phyloP scores from a whole-genome alignment of 148 eudicot species.

The Vaccinium myrtillus region DNA sequence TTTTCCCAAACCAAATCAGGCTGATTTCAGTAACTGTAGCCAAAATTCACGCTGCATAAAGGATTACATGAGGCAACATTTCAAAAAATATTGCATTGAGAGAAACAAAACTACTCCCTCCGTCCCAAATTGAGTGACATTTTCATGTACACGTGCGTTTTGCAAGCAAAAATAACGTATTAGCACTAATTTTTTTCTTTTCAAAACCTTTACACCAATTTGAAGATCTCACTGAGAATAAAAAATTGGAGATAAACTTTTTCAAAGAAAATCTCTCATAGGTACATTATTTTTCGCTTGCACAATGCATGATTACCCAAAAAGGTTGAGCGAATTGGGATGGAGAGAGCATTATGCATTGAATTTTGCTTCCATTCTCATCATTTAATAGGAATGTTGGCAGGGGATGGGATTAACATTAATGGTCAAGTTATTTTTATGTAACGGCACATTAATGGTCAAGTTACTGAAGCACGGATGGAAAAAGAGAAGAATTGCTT shows the following conservation, averaged over 20 bases:
- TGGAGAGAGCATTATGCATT: neutral
- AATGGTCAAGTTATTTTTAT: neutral
- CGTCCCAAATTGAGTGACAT: too few relatives aligned
- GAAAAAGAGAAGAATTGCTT: neutral
- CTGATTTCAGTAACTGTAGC: conserved; percentile 90
- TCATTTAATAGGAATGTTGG: neutral
- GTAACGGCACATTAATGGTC: too few relatives aligned
- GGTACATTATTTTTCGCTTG: too few relatives aligned
- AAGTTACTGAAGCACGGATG: neutral
- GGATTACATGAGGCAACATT: conserved; percentile 17
- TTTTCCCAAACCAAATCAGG: conserved; percentile 97
- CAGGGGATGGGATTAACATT: neutral
- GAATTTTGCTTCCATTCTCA: neutral
- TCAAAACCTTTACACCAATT: too few relatives aligned
- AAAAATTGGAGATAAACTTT: too few relatives aligned
- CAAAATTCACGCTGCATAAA: conserved; percentile 73
- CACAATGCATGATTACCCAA: too few relatives aligned
- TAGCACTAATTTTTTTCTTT: too few relatives aligned
- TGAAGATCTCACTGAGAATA: too few relatives aligned
- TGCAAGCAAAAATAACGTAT: too few relatives aligned
- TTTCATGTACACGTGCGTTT: too few relatives aligned
- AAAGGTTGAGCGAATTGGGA: too few relatives aligned
- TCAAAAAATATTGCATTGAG: neutral
- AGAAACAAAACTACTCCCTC: neutral
- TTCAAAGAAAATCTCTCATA: too few relatives aligned